A percentile compares a stretch with the other conserved stretches of the same genome.
These are phyloP conservation scores for Astrephomene gubernaculifera DNA, from an alignment of 139 green algal genomes.

Conservation along the genomic window DNA sequence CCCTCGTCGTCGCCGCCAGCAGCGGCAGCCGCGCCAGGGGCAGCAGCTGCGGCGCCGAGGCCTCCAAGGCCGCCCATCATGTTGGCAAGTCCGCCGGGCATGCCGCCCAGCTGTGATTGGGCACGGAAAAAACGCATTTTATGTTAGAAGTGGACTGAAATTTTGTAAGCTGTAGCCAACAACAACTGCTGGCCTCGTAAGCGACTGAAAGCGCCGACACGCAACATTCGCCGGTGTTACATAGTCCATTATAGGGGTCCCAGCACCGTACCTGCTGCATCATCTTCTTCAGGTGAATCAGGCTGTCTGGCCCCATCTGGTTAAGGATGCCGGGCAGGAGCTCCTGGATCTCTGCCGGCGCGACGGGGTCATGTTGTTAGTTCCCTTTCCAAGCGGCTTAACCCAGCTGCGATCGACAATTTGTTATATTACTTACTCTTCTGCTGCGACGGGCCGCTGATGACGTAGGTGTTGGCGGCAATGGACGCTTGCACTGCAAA, in stretches of 20 bases:
- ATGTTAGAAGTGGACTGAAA: neutral
- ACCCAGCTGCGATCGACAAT: neutral
- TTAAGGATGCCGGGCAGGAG: constrained; percentile 88
- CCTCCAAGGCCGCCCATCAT: constrained; percentile 33
- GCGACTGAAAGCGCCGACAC: too few species aligned
- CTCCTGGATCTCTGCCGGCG: constrained; percentile 80
- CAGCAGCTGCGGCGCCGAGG: constrained; percentile 49
- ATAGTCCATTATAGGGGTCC: neutral
- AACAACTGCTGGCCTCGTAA: too few species aligned
- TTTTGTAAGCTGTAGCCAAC: neutral
- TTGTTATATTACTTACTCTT: constrained; percentile 60
- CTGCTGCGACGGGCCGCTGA: constrained; percentile 86
- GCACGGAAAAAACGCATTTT: neutral
- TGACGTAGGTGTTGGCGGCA: constrained; percentile 98
- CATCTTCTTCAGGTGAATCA: constrained; percentile 89
- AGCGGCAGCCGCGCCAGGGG: constrained; percentile 52
- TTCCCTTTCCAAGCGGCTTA: too few species aligned
- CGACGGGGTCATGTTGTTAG: neutral
- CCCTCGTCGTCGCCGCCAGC: constrained; percentile 77
- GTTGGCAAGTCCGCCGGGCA: neutral
- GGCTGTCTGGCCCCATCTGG: constrained; percentile 87
- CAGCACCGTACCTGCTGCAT: constrained; percentile 60
- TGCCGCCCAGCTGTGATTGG: constrained; percentile 2
- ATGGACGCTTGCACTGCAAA: constrained; percentile 98
- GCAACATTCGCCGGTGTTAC: neutral